Evolutionary conservation across 2,329 filamentous ascomycete genomes (phyloP).

Genomic region (Botrytis sinoallii): DNA sequence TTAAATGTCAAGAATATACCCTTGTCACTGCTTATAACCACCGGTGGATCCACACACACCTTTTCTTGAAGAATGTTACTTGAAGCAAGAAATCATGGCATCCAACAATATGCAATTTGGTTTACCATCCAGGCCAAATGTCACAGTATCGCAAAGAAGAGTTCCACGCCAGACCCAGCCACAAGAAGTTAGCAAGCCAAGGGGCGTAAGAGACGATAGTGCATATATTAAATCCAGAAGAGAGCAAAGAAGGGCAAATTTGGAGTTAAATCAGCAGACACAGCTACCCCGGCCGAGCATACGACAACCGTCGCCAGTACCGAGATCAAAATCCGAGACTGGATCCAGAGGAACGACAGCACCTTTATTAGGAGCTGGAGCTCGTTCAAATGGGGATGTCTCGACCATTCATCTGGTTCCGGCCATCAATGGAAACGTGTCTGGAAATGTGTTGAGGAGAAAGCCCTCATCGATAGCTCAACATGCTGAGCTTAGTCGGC

Average conservation of each 20-base stretch:
- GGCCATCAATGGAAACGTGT: constrained; percentile 33
- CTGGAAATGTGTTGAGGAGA: constrained; percentile 47
- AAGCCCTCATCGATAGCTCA: constrained; percentile 49
- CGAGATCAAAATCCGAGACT: constrained; percentile 24
- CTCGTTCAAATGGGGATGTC: constrained; percentile 21
- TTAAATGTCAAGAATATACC: constrained; percentile 29
- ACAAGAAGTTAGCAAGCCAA: constrained; percentile 22
- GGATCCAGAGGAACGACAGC: constrained; percentile 22
- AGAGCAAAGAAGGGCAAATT: constrained; percentile 24
- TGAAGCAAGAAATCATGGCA: constrained; percentile 42
- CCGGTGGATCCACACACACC: constrained; percentile 24
- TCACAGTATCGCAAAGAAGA: constrained; percentile 38
- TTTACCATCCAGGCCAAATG: constrained; percentile 42
- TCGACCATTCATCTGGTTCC: constrained; percentile 12
- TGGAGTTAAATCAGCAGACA: constrained; percentile 25
- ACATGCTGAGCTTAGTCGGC: constrained; percentile 33
- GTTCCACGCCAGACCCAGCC: constrained; percentile 29
- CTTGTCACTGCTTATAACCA: constrained; percentile 27
- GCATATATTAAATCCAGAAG: constrained; percentile 37
- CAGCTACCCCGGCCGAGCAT: constrained; percentile 29
- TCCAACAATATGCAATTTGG: constrained; percentile 43
- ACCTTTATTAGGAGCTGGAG: constrained; percentile 32
- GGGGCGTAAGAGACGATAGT: constrained; percentile 43
- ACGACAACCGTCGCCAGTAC: constrained; percentile 26
- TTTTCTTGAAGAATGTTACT: constrained; percentile 26